A percentile compares a stretch with the other conserved stretches of the same genome.
phyloP scores from a whole-genome alignment of 2,329 filamentous ascomycete genomes.

The Dichotomopilus funicola region DNA sequence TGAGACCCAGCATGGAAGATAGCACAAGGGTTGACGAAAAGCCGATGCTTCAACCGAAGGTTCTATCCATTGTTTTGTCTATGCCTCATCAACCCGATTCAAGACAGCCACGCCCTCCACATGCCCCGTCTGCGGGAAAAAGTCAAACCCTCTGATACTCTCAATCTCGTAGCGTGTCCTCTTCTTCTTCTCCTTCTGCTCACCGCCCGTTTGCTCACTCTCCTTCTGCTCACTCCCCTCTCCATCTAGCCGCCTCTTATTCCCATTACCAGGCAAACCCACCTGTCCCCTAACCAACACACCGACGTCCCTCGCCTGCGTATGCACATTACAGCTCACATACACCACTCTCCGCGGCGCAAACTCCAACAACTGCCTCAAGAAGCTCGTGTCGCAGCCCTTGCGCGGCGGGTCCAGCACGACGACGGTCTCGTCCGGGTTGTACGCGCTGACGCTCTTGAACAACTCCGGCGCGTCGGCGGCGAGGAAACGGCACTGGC shows the following conservation, averaged over 20 bases:
- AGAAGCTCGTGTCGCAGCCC: slow-evolving; percentile 81
- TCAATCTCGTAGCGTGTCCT: slow-evolving; percentile 71
- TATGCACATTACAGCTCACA: slow-evolving; percentile 97
- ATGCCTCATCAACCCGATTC: slow-evolving; percentile 48
- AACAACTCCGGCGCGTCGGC: slow-evolving; percentile 84
- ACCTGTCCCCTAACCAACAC: slow-evolving; percentile 68
- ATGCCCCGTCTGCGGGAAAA: slow-evolving; percentile 82
- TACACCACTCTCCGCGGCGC: slow-evolving; percentile 79
- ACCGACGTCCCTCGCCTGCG: slow-evolving; percentile 88
- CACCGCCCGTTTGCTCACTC: slow-evolving; percentile 29
- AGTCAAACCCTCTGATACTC: slow-evolving; percentile 87
- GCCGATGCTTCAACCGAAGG: too few relatives aligned
- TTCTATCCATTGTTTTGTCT: background rate
- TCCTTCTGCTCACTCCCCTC: slow-evolving; percentile 28
- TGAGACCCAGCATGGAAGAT: too few relatives aligned
- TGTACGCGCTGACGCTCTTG: slow-evolving; percentile 59
- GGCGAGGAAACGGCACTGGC: slow-evolving; percentile 76
- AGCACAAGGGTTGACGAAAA: too few relatives aligned
- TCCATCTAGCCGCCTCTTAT: slow-evolving; percentile 29
- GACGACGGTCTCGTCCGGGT: slow-evolving; percentile 78
- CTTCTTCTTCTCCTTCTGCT: slow-evolving; percentile 30
- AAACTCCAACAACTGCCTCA: slow-evolving; percentile 72
- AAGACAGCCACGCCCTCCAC: slow-evolving; percentile 63
- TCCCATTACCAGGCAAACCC: slow-evolving; percentile 20
- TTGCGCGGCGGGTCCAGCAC: slow-evolving; percentile 96